A percentile compares a stretch with the other conserved stretches of the same genome.
phyloP scores from a whole-genome alignment of 108 stramenopile species.

The Nitzschia putrida region DNA sequence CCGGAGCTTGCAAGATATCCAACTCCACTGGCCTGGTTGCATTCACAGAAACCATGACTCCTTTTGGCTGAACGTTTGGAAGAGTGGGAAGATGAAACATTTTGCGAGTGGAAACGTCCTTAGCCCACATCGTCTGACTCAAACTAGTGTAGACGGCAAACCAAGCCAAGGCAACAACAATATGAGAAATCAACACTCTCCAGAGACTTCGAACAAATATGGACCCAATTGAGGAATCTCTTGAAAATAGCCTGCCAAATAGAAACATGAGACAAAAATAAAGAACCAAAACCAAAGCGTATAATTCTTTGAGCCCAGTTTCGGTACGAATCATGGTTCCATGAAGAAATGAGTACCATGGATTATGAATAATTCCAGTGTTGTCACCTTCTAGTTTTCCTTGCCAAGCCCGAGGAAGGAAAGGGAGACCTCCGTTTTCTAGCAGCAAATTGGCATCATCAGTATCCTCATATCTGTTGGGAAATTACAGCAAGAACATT shows the following conservation, averaged over 20 bases:
- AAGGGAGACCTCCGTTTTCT: conserved; percentile 36
- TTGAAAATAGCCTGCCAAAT: background rate
- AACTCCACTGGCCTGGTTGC: conserved; percentile 26
- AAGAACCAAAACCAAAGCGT: conserved; percentile 7
- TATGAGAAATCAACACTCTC: conserved; percentile 33
- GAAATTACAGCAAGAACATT: no score
- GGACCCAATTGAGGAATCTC: background rate
- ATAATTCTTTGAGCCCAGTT: conserved; percentile 11
- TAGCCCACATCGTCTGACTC: conserved; percentile 41
- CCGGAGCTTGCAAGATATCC: conserved; percentile 40
- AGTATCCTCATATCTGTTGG: background rate
- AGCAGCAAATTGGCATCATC: conserved; percentile 24
- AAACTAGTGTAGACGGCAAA: conserved; percentile 19
- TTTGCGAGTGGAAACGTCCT: conserved; percentile 34
- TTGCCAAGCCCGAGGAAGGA: conserved; percentile 43
- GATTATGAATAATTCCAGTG: conserved; percentile 11
- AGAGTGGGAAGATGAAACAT: conserved; percentile 24
- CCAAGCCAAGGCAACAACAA: conserved; percentile 9
- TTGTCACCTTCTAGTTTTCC: background rate
- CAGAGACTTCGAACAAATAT: conserved; percentile 1
- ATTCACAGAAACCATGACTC: background rate
- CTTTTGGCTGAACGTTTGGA: background rate
- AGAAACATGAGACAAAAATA: conserved; percentile 8
- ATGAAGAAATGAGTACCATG: conserved; percentile 32
- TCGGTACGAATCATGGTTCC: conserved; percentile 22